Percentiles rank a stretch among this genome's conserved stretches.
Conservation (phyloP, 176 grass and related monocot species). For the Bromus sterilis region DNA sequence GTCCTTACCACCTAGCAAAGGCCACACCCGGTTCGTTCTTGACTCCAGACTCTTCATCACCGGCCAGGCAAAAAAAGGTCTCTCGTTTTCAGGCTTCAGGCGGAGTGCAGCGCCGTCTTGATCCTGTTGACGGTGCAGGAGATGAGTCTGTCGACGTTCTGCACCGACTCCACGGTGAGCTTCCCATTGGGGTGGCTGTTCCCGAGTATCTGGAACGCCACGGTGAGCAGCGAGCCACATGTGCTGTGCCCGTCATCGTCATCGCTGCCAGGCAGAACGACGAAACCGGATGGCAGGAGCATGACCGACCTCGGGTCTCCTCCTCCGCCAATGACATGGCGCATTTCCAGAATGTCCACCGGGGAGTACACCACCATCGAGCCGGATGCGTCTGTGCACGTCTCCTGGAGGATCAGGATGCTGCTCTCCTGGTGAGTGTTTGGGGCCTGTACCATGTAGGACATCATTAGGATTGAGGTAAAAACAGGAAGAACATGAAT, state of each 20-base stretch:
- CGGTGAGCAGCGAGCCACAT: constrained; percentile 62
- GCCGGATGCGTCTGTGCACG: constrained; percentile 58
- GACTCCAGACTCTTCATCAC: constrained; percentile 51
- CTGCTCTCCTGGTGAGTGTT: constrained; percentile 63
- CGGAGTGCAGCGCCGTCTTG: constrained; percentile 46
- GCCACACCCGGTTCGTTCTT: constrained; percentile 85
- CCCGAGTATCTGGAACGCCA: constrained; percentile 95
- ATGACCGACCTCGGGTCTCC: constrained; percentile 61
- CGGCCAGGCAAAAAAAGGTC: background rate
- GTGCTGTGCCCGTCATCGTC: constrained; percentile 22
- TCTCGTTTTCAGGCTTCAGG: constrained; percentile 7
- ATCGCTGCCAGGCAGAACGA: constrained; percentile 50
- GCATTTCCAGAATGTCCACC: constrained; percentile 87
- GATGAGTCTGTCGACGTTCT: constrained; percentile 71
- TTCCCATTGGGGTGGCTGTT: constrained; percentile 78
- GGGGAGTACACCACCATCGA: constrained; percentile 86
- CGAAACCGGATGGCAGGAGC: constrained; percentile 75
- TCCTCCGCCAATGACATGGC: constrained; percentile 68
- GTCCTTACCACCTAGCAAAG: constrained; percentile 83
- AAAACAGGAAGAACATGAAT: background rate
- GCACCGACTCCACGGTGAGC: constrained; percentile 70
- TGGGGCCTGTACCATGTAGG: constrained; percentile 34
- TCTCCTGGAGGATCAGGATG: constrained; percentile 95
- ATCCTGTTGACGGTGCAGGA: constrained; percentile 91
- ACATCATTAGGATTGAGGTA: background rate